These are phyloP conservation scores for Streptanthus diversifolius DNA, from an alignment of 345 rosid species.

Conservation along the genomic window DNA sequence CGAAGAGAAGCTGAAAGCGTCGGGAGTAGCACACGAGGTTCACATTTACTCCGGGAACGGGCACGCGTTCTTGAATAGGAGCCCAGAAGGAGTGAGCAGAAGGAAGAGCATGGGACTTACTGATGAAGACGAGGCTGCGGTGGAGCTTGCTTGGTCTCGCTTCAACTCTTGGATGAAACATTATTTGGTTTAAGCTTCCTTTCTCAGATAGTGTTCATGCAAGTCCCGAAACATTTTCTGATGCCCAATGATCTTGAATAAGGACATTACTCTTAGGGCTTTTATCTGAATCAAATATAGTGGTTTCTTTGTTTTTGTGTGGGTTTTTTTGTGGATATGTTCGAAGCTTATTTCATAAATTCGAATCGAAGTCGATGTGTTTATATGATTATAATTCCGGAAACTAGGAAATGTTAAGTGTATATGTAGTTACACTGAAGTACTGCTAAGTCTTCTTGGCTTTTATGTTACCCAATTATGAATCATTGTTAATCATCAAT, in stretches of 20 bases:
- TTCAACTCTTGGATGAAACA: slow-evolving; percentile 77
- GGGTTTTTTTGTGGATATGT: background rate
- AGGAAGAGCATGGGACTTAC: slow-evolving; percentile 82
- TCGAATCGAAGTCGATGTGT: background rate
- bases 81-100: slow-evolving; percentile 70
- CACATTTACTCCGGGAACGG: slow-evolving; percentile 68
- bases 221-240: background rate
- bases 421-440: background rate
- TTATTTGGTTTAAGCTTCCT: slow-evolving; percentile 39
- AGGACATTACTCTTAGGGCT: slow-evolving; percentile 1
- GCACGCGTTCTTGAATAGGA: slow-evolving; percentile 86
- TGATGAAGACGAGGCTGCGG: slow-evolving; percentile 80
- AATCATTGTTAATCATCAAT: background rate
- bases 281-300: slow-evolving; percentile 5
- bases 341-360: background rate
- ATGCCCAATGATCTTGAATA: slow-evolving; percentile 2
- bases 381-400: background rate
- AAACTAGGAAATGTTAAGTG: background rate
- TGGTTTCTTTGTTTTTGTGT: background rate
- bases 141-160: slow-evolving; percentile 87
- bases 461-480: background rate
- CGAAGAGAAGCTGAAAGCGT: slow-evolving; percentile 74
- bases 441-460: background rate
- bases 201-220: background rate
- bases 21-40: slow-evolving; percentile 74